Percentiles rank a stretch among this genome's conserved stretches.
These are phyloP conservation scores for Solanum hybrid DNA, from an alignment of 305 asterid genomes.

Conservation along the genomic window DNA sequence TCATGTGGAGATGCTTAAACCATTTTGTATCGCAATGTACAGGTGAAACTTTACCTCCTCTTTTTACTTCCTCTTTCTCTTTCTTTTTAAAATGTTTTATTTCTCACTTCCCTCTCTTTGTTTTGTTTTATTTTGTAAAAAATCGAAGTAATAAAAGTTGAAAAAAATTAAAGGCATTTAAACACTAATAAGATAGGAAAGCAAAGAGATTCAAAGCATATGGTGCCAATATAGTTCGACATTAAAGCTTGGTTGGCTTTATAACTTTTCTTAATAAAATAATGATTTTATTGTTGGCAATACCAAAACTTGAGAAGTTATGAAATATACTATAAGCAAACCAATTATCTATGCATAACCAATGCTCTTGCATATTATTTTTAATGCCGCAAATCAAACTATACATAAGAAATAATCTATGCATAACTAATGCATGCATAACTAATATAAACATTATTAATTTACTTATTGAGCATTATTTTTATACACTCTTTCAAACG, in stretches of 20 bases:
- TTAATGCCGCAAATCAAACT: too few relatives aligned
- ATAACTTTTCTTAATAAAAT: background rate
- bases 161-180: background rate
- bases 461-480: too few relatives aligned
- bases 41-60: background rate
- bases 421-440: too few relatives aligned
- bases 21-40: background rate
- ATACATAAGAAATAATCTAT: too few relatives aligned
- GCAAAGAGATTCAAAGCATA: background rate
- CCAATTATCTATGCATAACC: too few relatives aligned
- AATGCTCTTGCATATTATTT: too few relatives aligned
- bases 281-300: background rate
- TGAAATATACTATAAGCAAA: background rate
- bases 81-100: background rate
- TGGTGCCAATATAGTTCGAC: background rate
- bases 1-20: background rate
- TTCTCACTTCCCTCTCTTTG: background rate
- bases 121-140: background rate
- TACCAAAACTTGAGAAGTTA: background rate
- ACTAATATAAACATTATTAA: too few relatives aligned
- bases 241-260: background rate
- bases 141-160: background rate
- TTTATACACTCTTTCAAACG: too few relatives aligned
- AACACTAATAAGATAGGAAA: background rate
- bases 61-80: background rate